These are phyloP conservation scores for Scedosporium minutisporum DNA, from an alignment of 2,329 filamentous ascomycete genomes.

Conservation along the genomic window DNA sequence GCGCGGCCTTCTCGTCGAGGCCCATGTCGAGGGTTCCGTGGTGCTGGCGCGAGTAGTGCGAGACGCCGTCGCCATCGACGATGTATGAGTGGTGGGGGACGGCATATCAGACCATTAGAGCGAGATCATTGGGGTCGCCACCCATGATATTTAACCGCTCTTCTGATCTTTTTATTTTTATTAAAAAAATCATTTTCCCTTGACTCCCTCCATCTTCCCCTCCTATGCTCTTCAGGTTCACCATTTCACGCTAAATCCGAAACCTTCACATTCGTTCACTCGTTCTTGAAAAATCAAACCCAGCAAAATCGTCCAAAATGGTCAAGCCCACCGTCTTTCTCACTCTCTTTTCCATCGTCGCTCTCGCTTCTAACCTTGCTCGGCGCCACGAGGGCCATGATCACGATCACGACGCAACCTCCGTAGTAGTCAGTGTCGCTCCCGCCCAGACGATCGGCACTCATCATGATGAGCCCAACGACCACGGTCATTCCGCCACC, in stretches of 20 bases:
- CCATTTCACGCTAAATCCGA: not conserved
- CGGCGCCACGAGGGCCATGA: not conserved
- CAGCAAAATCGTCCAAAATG: not conserved
- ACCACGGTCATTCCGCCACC: not conserved
- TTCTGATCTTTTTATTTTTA: too few relatives aligned
- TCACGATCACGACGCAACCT: not conserved
- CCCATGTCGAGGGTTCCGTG: conserved; percentile 56
- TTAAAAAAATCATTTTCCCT: too few relatives aligned
- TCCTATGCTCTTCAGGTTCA: not conserved
- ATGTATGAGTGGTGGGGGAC: too few relatives aligned
- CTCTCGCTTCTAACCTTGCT: not conserved
- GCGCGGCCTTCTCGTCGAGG: conserved; percentile 62
- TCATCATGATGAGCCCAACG: not conserved
- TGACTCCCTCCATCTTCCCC: too few relatives aligned
- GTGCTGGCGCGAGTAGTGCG: conserved; percentile 57
- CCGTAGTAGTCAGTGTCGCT: not conserved
- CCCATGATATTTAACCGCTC: too few relatives aligned
- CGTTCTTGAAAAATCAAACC: not conserved
- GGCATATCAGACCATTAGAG: too few relatives aligned
- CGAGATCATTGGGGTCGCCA: too few relatives aligned
- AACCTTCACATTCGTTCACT: not conserved
- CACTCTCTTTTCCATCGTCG: not conserved
- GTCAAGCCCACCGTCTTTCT: not conserved
- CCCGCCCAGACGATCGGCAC: not conserved
- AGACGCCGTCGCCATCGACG: conserved; percentile 28